Base-by-base conservation (phyloP, 2,329 filamentous ascomycete genomes). In the Colletotrichum siamense region DNA sequence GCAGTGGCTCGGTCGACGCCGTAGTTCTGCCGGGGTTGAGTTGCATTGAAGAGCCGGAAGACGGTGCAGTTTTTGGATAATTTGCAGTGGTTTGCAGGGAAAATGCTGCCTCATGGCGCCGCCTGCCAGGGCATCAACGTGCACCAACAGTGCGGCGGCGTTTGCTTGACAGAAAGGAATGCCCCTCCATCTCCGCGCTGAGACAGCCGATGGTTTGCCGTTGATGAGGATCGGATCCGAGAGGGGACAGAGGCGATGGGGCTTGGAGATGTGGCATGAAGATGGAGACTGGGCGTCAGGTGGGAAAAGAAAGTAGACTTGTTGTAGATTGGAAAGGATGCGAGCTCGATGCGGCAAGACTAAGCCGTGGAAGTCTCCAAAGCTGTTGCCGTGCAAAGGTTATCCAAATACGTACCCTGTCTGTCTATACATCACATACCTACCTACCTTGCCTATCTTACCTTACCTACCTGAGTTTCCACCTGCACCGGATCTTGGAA, bases 41-140 rank as follows among this genome's bases (percentile, higher is more conserved):
- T 76, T 73, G 64, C 70, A 76, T 76, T 65, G 44, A 69, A 74
- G 36, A 76, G 59, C 65, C 70, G 74, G 64, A 26, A 28, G 70
- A 76, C 39, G 64, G 44, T 65, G 71, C 34, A 49, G 26, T 39
- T 71, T 44, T 70, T 32, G 61, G 61, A 66, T 75, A 77, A 59
- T 75, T 61, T 39, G n/a, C 16, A 68, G 36, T 44, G 71, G 55
- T 44, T 30, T 71, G 62, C 75, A 77, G 71, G 71, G 75, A 75
- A 77, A 44, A 52, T 66, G 66, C 36, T 70, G 61, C 55, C 73
- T 71, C 55, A 71, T 44, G 63, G 55, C 62, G 36, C 66, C 65
- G 24, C 44, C 44, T 24, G 44, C 12, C 44, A 52, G 22, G 59
- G 66, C 69, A 71, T 65, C 70, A 61, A 69, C 22, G 63, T 69